Evolutionary conservation across 192 early-diverging fungal genomes (phyloP).

Genomic region (Thoreauomyces humboldtii): DNA sequence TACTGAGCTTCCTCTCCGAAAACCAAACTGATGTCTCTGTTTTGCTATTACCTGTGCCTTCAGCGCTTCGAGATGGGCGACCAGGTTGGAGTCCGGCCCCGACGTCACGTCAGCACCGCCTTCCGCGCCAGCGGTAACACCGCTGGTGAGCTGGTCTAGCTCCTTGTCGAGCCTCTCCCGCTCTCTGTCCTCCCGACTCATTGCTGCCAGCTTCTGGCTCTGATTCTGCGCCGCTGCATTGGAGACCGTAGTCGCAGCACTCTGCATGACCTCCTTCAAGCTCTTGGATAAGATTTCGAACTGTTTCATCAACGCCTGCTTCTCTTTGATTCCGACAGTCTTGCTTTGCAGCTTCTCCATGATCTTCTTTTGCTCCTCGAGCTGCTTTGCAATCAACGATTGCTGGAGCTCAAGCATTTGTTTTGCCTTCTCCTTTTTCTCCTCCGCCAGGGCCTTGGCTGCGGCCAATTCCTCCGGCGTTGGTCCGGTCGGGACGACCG

Average conservation of each 20-base stretch:
- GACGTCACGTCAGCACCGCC: constrained; percentile 3
- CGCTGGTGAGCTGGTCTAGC: constrained; percentile 43
- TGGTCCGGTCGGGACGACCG: neutral
- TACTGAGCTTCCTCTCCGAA: neutral
- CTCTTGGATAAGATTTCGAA: constrained; percentile 13
- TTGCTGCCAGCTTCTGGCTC: neutral
- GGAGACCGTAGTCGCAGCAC: constrained; percentile 9
- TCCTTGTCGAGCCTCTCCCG: constrained; percentile 51
- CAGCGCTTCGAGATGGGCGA: constrained; percentile 58
- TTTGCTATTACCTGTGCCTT: constrained; percentile 64
- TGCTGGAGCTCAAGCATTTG: constrained; percentile 52
- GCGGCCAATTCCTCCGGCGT: constrained; percentile 1
- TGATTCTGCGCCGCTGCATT: neutral
- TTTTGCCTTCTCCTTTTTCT: constrained; percentile 42
- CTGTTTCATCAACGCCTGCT: constrained; percentile 30
- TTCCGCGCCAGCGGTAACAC: neutral
- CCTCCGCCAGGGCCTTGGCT: constrained; percentile 31
- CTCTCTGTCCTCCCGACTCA: constrained; percentile 41
- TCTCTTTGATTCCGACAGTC: constrained; percentile 29
- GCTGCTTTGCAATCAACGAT: constrained; percentile 54
- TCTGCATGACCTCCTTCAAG: constrained; percentile 13
- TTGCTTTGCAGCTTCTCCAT: constrained; percentile 57
- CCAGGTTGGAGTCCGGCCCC: constrained; percentile 33
- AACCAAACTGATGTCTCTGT: neutral
- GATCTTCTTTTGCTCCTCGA: constrained; percentile 64